These are phyloP conservation scores for Martensiomyces pterosporus DNA, from an alignment of 192 early-diverging fungal genomes.

Conservation along the genomic window DNA sequence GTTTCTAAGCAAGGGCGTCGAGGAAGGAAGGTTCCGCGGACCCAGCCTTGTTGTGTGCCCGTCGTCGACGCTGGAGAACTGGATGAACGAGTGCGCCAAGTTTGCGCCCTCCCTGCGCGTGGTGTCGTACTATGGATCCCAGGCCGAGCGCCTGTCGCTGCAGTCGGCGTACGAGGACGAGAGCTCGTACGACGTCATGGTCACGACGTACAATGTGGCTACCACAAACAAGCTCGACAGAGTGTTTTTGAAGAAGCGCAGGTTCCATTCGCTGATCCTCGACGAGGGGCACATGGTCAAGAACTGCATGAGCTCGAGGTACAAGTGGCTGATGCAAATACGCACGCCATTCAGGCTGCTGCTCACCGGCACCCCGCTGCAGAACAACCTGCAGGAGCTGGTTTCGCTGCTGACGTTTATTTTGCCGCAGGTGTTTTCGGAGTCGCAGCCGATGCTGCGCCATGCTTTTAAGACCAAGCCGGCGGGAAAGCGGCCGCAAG, in stretches of 20 bases:
- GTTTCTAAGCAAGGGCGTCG: conserved; percentile 57
- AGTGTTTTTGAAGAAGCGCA: conserved; percentile 61
- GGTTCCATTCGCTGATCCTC: conserved; percentile 67
- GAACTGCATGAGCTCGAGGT: conserved; percentile 74
- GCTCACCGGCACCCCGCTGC: conserved; percentile 80
- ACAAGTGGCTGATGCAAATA: conserved; percentile 70
- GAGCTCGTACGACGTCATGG: conserved; percentile 56
- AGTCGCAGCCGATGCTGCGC: conserved; percentile 43
- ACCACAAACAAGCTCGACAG: conserved; percentile 67
- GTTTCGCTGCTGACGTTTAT: conserved; percentile 81
- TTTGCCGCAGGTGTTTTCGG: conserved; percentile 71
- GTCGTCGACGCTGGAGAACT: conserved; percentile 86
- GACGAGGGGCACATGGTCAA: conserved; percentile 94
- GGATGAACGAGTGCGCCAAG: conserved; percentile 79
- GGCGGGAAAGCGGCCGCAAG: conserved; percentile 2
- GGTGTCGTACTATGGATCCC: conserved; percentile 58
- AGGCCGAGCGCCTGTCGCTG: conserved; percentile 53
- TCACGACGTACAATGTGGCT: conserved; percentile 82
- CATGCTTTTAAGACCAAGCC: conserved; percentile 45
- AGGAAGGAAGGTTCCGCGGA: conserved; percentile 30
- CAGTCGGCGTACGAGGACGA: conserved; percentile 54
- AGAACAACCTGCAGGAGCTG: conserved; percentile 89
- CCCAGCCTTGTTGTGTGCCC: conserved; percentile 83
- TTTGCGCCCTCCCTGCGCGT: conserved; percentile 61
- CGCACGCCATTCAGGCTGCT: conserved; percentile 59